A percentile compares a stretch with the other conserved stretches of the same genome.
Conservation (phyloP, 1,284 basidiomycete genomes). For the Malassezia arunalokei region DNA sequence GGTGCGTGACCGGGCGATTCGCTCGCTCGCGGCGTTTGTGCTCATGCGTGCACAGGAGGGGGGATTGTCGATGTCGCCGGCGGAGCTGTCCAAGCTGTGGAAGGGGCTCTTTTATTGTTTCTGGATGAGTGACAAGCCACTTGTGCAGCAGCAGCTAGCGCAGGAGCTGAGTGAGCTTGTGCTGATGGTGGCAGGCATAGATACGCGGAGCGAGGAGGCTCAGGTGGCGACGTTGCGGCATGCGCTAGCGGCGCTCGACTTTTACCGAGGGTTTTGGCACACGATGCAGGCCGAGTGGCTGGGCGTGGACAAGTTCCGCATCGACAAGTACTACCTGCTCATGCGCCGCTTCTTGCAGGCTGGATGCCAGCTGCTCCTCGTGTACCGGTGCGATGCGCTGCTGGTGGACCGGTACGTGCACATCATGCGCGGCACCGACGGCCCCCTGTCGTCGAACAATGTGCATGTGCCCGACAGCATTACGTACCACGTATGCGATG, state of each 20-base stretch:
- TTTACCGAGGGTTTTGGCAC: conserved; percentile 17
- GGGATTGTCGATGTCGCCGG: conserved; percentile 50
- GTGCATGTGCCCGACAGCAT: conserved; percentile 60
- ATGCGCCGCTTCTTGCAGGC: conserved; percentile 76
- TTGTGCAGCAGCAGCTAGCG: conserved; percentile 85
- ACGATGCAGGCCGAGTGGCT: conserved; percentile 53
- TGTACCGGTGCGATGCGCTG: conserved; percentile 57
- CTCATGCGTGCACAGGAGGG: conserved; percentile 21
- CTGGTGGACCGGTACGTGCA: conserved; percentile 17
- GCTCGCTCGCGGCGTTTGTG: conserved; percentile 59
- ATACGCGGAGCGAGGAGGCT: not conserved
- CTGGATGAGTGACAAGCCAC: conserved; percentile 99
- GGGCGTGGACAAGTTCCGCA: conserved; percentile 19
- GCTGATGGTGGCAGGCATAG: conserved; percentile 15
- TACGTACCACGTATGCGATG: conserved; percentile 66
- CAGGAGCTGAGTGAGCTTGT: conserved; percentile 66
- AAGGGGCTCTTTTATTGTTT: conserved; percentile 95
- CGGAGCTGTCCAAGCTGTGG: conserved; percentile 86
- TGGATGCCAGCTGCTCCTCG: conserved; percentile 65
- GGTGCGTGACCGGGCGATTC: conserved; percentile 66
- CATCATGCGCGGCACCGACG: conserved; percentile 18
- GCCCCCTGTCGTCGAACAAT: conserved; percentile 48
- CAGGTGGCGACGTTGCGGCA: not conserved
- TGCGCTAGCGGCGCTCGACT: conserved; percentile 13
- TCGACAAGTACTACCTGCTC: conserved; percentile 91